Percentiles rank a stretch among this genome's conserved stretches.
Conservation (phyloP, 805 yeast genomes). For the Debaryomyces prosopidis region DNA sequence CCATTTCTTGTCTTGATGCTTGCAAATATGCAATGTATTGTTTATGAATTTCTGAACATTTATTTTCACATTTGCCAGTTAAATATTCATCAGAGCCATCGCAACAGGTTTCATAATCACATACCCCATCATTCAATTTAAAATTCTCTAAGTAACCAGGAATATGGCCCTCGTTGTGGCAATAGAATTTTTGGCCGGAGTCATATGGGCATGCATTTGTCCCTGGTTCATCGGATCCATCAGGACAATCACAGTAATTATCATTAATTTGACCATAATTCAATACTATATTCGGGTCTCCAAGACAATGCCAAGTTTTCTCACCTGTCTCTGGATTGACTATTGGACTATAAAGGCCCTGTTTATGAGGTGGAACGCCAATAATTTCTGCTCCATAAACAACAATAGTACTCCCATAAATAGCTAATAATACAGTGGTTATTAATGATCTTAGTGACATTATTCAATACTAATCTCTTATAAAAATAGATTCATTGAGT, state of each 20-base stretch:
- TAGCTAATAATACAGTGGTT: neutral
- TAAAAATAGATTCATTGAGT: too few relatives aligned
- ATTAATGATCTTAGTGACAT: neutral
- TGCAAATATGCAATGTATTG: constrained; percentile 26
- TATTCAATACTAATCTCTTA: too few relatives aligned
- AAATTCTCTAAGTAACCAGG: constrained; percentile 63
- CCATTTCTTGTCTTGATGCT: constrained; percentile 13
- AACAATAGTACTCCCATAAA: neutral
- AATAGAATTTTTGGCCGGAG: constrained; percentile 54
- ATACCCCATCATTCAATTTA: constrained; percentile 83
- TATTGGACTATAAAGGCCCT: constrained; percentile 52
- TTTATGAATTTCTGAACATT: constrained; percentile 51
- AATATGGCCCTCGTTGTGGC: constrained; percentile 72
- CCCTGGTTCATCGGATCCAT: constrained; percentile 97
- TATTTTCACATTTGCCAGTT: constrained; percentile 50
- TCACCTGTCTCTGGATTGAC: constrained; percentile 37
- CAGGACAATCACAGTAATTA: constrained; percentile 94
- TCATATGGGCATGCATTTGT: constrained; percentile 71
- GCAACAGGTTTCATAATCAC: constrained; percentile 88
- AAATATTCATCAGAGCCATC: constrained; percentile 89
- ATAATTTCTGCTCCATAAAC: constrained; percentile 5
- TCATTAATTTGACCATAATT: constrained; percentile 73
- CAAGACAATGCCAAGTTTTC: constrained; percentile 63
- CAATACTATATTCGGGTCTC: constrained; percentile 63
- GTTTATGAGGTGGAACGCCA: constrained; percentile 43